phyloP scores from a whole-genome alignment of 2,329 filamentous ascomycete genomes.

The Exophiala sp. region DNA sequence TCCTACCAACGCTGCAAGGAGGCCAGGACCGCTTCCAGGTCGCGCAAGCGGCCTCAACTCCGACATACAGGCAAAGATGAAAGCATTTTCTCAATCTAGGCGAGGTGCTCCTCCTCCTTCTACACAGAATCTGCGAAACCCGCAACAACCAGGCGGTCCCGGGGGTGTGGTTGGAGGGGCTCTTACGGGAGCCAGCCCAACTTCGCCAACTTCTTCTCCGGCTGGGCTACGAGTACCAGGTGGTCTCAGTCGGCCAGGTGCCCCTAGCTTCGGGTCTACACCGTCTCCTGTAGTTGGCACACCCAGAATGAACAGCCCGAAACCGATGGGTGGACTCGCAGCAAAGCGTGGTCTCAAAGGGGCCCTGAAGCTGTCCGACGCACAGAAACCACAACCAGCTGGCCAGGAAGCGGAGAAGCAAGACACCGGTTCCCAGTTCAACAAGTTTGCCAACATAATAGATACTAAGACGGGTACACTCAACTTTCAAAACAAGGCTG shows the following conservation, averaged over 20 bases:
- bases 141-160: constrained; percentile 1
- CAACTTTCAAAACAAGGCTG: constrained; percentile 88
- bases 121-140: constrained; percentile 19
- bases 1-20: constrained; percentile 65
- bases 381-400: constrained; percentile 46
- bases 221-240: constrained; percentile 18
- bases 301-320: constrained; percentile 32
- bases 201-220: constrained; percentile 14
- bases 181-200: constrained; percentile 30
- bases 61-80: constrained; percentile 67
- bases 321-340: constrained; percentile 43
- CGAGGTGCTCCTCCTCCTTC: constrained; percentile 52
- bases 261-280: constrained; percentile 34
- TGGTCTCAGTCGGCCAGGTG: constrained; percentile 30
- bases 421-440: constrained; percentile 51
- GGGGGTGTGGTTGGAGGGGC: constrained; percentile 26
- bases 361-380: constrained; percentile 48
- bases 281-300: constrained; percentile 46
- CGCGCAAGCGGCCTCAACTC: constrained; percentile 54
- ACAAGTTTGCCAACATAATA: constrained; percentile 75
- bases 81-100: constrained; percentile 64
- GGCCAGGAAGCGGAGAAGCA: constrained; percentile 17
- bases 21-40: constrained; percentile 45
- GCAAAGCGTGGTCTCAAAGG: constrained; percentile 47
- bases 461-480: constrained; percentile 88